Base-by-base conservation (phyloP, 2,329 filamentous ascomycete species). In the Ceratocystis ficicola region DNA sequence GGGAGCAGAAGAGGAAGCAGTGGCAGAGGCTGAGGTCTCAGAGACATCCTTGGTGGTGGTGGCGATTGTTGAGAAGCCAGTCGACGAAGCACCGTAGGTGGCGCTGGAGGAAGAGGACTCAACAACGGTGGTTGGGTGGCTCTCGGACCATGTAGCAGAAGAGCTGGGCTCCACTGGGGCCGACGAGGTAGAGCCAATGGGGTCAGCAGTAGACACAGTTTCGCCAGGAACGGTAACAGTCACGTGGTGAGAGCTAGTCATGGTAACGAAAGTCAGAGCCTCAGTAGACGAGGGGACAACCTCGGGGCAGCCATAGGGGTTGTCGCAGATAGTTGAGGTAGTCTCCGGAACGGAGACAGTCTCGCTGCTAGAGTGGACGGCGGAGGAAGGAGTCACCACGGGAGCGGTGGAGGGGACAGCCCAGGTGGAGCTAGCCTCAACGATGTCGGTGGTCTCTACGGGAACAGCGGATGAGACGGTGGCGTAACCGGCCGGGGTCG, bases 291-390 rank as follows among this genome's bases (percentile, higher is more conserved):
- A 59, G 32, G 63, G 48, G 8, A 64, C 12, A 36, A 62, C n/a
- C 62, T 64, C 62, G 28, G n/a, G 17, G 66, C 66, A 67, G 66
- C 66, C 66, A 44, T 67, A 67, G 10, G 66, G 62, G 55, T 52
- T 64, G 62, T 44, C 55, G 62, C 66, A 67, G 20, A 36, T 41
- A 3, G 12, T 25, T 1, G 48, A 17, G 32, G 63, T 64, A 36
- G 30, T 36, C 48, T 55, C 15, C 32, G 63, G 63, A n/a, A 44
- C 55, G 28, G 55, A 28, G 10, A n/a, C 55, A 12, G 55, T 5
- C 55, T 59, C 17, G 55, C 55, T 44, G 32, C 32, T 50, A 10
- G 59, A 62, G 41, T n/a, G n/a, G 22, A 62, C 59, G n/a, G 4
- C 59, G 32, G 65, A 52, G 10, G 62, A 63, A n/a, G 41, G 44